Evolutionary conservation across 2,329 filamentous ascomycete genomes (phyloP).

Genomic region (Colletotrichum chrysophilum): DNA sequence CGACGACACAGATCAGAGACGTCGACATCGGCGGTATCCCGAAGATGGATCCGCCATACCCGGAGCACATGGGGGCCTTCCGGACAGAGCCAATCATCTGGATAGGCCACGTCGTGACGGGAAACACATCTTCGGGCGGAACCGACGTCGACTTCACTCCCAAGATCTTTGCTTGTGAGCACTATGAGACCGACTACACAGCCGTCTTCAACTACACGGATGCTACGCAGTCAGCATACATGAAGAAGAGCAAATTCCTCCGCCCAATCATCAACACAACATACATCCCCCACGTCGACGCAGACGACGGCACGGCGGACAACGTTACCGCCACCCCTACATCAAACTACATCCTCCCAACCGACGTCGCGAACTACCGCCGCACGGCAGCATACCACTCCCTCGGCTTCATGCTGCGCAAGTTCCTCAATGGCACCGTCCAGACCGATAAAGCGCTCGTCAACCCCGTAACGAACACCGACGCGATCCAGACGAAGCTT

Average conservation of each 20-base stretch:
- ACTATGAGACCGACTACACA: slow-evolving; percentile 37
- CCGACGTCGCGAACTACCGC: slow-evolving; percentile 28
- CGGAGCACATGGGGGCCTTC: slow-evolving; percentile 35
- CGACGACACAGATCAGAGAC: slow-evolving; percentile 25
- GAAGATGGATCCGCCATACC: slow-evolving; percentile 25
- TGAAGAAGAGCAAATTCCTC: slow-evolving; percentile 26
- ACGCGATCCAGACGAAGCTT: slow-evolving; percentile 44
- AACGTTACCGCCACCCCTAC: slow-evolving; percentile 32
- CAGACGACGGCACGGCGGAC: slow-evolving; percentile 37
- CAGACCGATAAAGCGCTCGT: slow-evolving; percentile 27
- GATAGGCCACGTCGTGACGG: slow-evolving; percentile 32
- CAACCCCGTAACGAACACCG: slow-evolving; percentile 32
- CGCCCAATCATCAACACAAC: slow-evolving; percentile 34
- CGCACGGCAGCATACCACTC: slow-evolving; percentile 35
- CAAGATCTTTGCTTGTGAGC: slow-evolving; percentile 38
- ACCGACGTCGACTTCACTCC: slow-evolving; percentile 32
- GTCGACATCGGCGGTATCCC: slow-evolving; percentile 32
- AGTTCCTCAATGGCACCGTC: slow-evolving; percentile 36
- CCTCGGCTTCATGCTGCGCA: slow-evolving; percentile 33
- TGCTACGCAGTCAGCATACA: slow-evolving; percentile 28
- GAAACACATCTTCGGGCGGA: slow-evolving; percentile 21
- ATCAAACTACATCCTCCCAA: slow-evolving; percentile 32
- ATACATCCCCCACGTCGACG: slow-evolving; percentile 25
- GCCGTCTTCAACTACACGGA: slow-evolving; percentile 33
- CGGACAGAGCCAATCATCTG: slow-evolving; percentile 39